phyloP scores from a whole-genome alignment of 2,329 filamentous ascomycete genomes.

The Colletotrichum salicis region DNA sequence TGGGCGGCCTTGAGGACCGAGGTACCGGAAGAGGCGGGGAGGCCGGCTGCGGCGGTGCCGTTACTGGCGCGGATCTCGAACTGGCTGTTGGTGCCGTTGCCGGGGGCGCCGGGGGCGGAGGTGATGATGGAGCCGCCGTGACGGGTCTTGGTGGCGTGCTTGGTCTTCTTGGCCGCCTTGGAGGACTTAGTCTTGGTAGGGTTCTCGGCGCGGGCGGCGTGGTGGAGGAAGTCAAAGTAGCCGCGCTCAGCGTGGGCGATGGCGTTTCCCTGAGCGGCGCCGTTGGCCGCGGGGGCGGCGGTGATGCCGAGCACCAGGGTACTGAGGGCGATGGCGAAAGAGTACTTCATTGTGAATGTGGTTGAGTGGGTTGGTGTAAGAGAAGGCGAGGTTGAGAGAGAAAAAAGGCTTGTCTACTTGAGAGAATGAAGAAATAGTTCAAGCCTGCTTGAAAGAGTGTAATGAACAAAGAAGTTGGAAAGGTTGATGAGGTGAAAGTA shows the following conservation, averaged over 20 bases:
- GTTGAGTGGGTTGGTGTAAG: background rate
- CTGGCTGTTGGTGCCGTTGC: conserved; percentile 7
- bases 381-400: background rate
- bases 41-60: conserved; percentile 30
- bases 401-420: conserved; percentile 26
- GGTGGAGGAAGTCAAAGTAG: conserved; percentile 31
- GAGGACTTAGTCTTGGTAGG: conserved; percentile 23
- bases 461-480: conserved; percentile 13
- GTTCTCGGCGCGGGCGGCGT: conserved; percentile 27
- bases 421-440: conserved; percentile 25
- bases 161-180: conserved; percentile 18
- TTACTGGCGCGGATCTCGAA: conserved; percentile 1
- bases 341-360: conserved; percentile 31
- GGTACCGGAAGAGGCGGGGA: conserved; percentile 42
- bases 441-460: conserved; percentile 35
- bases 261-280: conserved; percentile 8
- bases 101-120: conserved; percentile 7
- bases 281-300: conserved; percentile 21
- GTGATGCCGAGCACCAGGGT: conserved; percentile 30
- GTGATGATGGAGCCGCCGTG: conserved; percentile 25
- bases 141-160: conserved; percentile 21
- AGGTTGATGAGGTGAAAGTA: conserved; percentile 6
- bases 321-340: conserved; percentile 23
- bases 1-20: conserved; percentile 39
- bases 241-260: conserved; percentile 26